Evolutionary conservation across 805 yeast genomes (phyloP).

Genomic region (Saturnispora sekii): DNA sequence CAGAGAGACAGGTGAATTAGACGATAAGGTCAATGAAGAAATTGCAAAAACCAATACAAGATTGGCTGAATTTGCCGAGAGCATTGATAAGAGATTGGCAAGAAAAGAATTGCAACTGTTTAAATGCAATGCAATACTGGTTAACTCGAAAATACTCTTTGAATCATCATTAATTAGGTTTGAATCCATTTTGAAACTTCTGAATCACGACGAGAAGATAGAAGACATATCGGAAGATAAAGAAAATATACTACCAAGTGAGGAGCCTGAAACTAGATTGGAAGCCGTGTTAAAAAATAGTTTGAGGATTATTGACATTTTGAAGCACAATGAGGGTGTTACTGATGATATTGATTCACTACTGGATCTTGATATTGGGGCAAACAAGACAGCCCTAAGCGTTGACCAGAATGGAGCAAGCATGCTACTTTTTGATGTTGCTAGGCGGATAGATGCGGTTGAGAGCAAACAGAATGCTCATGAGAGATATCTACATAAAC

Average conservation of each 20-base stretch:
- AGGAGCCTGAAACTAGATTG: neutral
- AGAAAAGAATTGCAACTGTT: conserved; percentile 16
- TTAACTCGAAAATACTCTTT: conserved; percentile 20
- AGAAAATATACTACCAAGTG: conserved; percentile 1
- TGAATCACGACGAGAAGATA: neutral
- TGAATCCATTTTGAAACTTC: conserved; percentile 12
- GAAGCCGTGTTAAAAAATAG: neutral
- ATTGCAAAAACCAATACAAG: neutral
- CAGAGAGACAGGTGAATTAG: neutral
- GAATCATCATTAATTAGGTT: conserved; percentile 23
- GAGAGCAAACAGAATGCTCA: conserved; percentile 7
- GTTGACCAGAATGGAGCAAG: conserved; percentile 11
- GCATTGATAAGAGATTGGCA: conserved; percentile 2
- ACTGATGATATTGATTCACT: neutral
- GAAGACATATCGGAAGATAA: neutral
- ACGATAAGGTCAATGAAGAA: neutral
- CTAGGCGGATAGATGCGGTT: conserved; percentile 10
- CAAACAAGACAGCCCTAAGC: neutral
- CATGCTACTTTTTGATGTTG: conserved; percentile 15
- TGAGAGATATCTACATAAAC: conserved; percentile 7
- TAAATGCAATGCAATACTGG: conserved; percentile 20
- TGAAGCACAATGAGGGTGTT: conserved; percentile 1
- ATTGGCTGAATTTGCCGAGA: neutral
- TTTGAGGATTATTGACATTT: neutral
- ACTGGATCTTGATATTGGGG: neutral